Base-by-base conservation (phyloP, 257 asterid species). In the Solanum paucissectum region DNA sequence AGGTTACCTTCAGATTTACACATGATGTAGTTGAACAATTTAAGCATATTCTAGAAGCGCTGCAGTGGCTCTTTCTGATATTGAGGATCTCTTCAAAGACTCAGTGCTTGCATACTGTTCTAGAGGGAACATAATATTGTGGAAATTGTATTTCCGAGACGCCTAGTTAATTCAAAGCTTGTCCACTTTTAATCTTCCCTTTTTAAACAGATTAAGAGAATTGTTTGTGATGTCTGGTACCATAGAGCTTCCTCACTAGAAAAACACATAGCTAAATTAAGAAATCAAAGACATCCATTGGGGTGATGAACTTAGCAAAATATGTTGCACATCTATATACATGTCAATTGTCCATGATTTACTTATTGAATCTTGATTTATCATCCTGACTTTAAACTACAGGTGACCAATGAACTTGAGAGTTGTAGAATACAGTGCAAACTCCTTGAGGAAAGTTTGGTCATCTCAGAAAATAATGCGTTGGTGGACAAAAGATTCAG, bases 371-470 rank as follows among this genome's bases (percentile, higher is more conserved):
- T 34, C 55, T 88, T 86, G 75, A 36, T 82, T 46, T 88, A 29
- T 55, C 87, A 87, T 82, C 85, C 69, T 49, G 69, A 82, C 44
- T 82, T 49, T 27, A 79, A 79, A 82, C 87, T 42, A 79, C 89
- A 95, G 98, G 95, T 89, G 85, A 92, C 90, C 83, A 86, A 90
- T 36, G 95, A 94, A 87, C 91, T 94, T 88, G 96, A 93, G 90
- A 75, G 84, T 82, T 95, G 90, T 91, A 88, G 92, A 88, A 89
- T 83, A 73, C 91, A 92, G 52, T 91, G 93, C 91, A 88, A 90
- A 88, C 90, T 83, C 90, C 91, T 89, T 23, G 91, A 92, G 88
- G 93, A 90, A 55, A 86, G 88, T 88, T 85, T 91, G 89, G 79
- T 83, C 69, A 85, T 64, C 86, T 88, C 89, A 38, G 93, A 90